Evolutionary conservation across 805 yeast species (phyloP), one percentile per base, ranked within the genome.

Genomic region (Candida maltosa): DNA sequence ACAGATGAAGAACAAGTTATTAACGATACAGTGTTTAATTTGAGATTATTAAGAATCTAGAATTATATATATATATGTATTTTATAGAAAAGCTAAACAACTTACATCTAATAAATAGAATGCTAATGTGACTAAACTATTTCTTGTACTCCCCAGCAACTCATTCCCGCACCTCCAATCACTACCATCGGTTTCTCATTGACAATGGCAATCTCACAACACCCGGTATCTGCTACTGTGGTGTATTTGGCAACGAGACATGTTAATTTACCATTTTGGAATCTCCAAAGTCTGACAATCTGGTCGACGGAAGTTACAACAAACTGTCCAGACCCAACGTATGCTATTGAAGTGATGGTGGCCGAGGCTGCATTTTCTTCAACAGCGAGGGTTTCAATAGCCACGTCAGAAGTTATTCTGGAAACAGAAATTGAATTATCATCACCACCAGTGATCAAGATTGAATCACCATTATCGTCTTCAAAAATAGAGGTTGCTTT

Each of bases 151-250:
- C 38, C 35, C 75, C 76, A 80, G 14, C 66, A 43, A 27, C 87
- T 77, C n/a, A 85, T 46, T 2, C 96, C 96, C 2, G 89, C 83
- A 10, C 96, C 96, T 8, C 91, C 96, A 23, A 86, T 60, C 2
- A 82, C 52, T 1, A 70, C 63, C 19, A 70, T 35, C 2, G 54
- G 48, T 3, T 42, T 36, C 1, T 58, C 62, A 8, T 54, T 52
- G 4, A 46, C 42, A 1, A 54, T 43, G 0, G 54, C 44, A 2
- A 70, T 45, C 33, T 69, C 86, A 19, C 79, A 58, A 30, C 87
- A 79, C 0, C 96, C 97, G 0, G 96, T 87, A 50, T 91, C 98
- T 0, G 97, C 95, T 23, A 88, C 77, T 0, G 95, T 81, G 2
- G 96, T 86, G 55, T 83, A 85, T 29, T 55, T 55, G 1, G 72